Evolutionary conservation across 208 protist species (phyloP), one percentile per base, ranked within the genome.

Genomic region (Leishmania amazonensis): DNA sequence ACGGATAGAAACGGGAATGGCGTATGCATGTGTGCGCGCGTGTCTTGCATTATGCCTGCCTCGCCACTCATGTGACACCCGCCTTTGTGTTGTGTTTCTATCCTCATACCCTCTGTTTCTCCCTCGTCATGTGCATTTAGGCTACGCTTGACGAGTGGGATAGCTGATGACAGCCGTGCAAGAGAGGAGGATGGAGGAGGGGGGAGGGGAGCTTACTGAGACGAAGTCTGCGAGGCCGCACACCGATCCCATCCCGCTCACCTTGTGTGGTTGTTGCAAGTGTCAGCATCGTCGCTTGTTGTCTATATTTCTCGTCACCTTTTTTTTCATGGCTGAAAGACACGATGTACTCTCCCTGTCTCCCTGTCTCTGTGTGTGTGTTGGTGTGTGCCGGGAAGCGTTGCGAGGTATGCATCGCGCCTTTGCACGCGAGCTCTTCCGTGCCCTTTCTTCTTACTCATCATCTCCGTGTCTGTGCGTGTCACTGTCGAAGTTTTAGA

Each of bases 301-400:
- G 1, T 73, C 21, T 74, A 45, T 49, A 49, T 72, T 72, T 72
- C 0, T 49, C 24, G 45, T 49, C 1, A 7, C 13, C 9, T 38
- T 13, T 72, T 72, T 24, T 72, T 49, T 47, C 11, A 31, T 45
- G 15, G 17, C 40, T 72, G 67, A 72, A 11, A 31, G 21, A 47
- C 67, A 49, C 40, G 67, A 72, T 72, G 70, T 74, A 74, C 70
- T 53, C 70, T 28, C 24, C 35, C 68, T 45, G 38, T 31, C 38
- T 24, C 67, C 31, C 31, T 35, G 31, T 35, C 31, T 35, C 31
- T 35, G 31, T 35, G 31, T 35, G 31, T 35, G 31, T 49, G 6
- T 49, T 11, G 3, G 6, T 49, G 47, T 47, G 28, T 71, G 4
- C 57, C 6, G 24, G 8, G 40, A 31, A 42, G 17, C 38, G 21